These are phyloP conservation scores for Metschnikowia continentalis DNA, from an alignment of 805 yeast genomes.

Conservation along the genomic window DNA sequence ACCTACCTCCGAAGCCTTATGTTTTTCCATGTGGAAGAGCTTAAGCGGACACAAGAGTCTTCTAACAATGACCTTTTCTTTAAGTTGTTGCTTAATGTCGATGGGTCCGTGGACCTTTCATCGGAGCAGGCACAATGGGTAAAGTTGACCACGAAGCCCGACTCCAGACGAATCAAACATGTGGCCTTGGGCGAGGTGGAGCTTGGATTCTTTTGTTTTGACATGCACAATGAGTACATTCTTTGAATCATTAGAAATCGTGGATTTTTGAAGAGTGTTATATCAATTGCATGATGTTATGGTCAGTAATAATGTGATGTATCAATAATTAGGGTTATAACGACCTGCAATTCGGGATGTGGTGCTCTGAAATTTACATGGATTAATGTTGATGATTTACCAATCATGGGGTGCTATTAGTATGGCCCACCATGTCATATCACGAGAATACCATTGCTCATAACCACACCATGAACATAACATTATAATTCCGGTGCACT, in stretches of 20 bases:
- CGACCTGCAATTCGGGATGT: no score
- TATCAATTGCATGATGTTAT: no score
- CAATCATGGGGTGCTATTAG: no score
- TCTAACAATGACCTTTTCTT: slow-evolving; percentile 16
- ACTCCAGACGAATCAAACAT: slow-evolving; percentile 9
- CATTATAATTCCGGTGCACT: no score
- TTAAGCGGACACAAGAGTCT: slow-evolving; percentile 17
- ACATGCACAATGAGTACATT: slow-evolving; percentile 28
- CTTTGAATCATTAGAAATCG: background rate
- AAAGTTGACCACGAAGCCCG: slow-evolving; percentile 13
- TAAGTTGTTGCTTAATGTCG: slow-evolving; percentile 26
- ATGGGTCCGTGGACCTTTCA: slow-evolving; percentile 18
- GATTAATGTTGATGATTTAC: no score
- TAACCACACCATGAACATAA: no score
- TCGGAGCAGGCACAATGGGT: slow-evolving; percentile 24
- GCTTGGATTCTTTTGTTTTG: slow-evolving; percentile 26
- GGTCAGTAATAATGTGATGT: no score
- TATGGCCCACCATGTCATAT: no score
- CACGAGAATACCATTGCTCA: no score
- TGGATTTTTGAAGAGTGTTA: background rate
- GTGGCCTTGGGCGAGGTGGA: slow-evolving; percentile 25
- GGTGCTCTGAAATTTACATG: no score
- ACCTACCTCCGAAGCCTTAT: slow-evolving; percentile 28
- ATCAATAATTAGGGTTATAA: no score
- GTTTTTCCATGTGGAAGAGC: slow-evolving; percentile 30